Percentiles rank a stretch among this genome's conserved stretches.
Evolutionary conservation across 2,329 filamentous ascomycete species (phyloP).

Genomic region (Colletotrichum lindemuthianum): DNA sequence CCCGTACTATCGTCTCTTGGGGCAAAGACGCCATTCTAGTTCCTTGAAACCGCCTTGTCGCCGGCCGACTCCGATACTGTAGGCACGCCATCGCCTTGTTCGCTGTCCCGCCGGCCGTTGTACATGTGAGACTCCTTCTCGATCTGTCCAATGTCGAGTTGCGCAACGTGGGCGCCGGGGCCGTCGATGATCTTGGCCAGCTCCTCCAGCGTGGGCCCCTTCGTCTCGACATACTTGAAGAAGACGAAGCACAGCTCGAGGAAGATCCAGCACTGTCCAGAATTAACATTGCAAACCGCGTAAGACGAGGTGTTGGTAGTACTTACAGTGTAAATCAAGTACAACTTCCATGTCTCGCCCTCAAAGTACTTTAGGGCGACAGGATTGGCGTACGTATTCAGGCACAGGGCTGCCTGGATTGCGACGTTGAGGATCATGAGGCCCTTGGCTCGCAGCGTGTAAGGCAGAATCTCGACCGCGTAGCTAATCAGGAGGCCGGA

Average conservation of each 20-base stretch:
- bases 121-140: constrained; percentile 50
- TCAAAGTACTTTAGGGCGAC: constrained; percentile 37
- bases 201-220: constrained; percentile 72
- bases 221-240: constrained; percentile 68
- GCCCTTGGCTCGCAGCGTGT: constrained; percentile 65
- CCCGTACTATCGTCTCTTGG: too few species aligned
- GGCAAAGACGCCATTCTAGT: neutral
- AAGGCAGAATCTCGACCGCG: constrained; percentile 67
- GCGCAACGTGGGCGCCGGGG: constrained; percentile 60
- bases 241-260: constrained; percentile 50
- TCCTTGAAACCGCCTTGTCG: neutral
- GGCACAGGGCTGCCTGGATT: constrained; percentile 68
- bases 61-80: neutral
- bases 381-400: constrained; percentile 48
- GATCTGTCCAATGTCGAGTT: constrained; percentile 55
- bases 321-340: constrained; percentile 27
- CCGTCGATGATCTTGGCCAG: constrained; percentile 74
- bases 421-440: constrained; percentile 73
- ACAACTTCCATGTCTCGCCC: constrained; percentile 29
- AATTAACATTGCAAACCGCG: neutral
- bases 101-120: neutral
- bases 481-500: constrained; percentile 67
- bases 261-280: constrained; percentile 26
- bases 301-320: fast-evolving
- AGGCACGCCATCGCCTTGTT: neutral